Conservation (phyloP, 495 filamentous ascomycete genomes). For the Pseudotulostoma volvatum region DNA sequence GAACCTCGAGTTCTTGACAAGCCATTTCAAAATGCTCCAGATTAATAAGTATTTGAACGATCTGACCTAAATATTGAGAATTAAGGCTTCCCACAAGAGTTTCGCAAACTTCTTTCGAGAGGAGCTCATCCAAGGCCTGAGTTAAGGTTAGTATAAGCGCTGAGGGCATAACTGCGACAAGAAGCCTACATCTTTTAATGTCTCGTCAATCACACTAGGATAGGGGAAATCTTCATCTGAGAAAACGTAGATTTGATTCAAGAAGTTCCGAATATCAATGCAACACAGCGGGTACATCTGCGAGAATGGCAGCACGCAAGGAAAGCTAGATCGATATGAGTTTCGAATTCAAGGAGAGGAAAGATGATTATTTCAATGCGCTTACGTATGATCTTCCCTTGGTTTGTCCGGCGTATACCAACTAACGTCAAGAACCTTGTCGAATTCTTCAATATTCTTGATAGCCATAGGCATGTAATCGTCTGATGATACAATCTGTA, state of each 20-base stretch:
- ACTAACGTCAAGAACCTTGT: slow-evolving; percentile 82
- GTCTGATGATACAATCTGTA: slow-evolving; percentile 79
- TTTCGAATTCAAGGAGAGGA: background rate
- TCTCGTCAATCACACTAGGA: slow-evolving; percentile 72
- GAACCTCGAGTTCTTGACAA: slow-evolving; percentile 68
- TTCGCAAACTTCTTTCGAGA: slow-evolving; percentile 79
- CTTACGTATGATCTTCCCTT: slow-evolving; percentile 57
- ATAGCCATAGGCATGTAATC: slow-evolving; percentile 99
- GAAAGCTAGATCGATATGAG: slow-evolving; percentile 42
- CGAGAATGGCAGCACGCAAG: slow-evolving; percentile 85
- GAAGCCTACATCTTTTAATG: slow-evolving; percentile 51
- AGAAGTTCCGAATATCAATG: slow-evolving; percentile 90
- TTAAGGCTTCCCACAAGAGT: slow-evolving; percentile 74
- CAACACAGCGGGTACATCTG: slow-evolving; percentile 98
- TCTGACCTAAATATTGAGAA: slow-evolving; percentile 89
- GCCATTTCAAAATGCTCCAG: slow-evolving; percentile 91
- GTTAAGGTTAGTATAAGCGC: no score
- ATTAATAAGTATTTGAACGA: slow-evolving; percentile 96
- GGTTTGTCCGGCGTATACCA: slow-evolving; percentile 79
- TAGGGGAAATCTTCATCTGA: slow-evolving; percentile 87
- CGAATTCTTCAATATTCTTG: slow-evolving; percentile 73
- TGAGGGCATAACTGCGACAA: no score
- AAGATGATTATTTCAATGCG: slow-evolving; percentile 8
- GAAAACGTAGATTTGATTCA: slow-evolving; percentile 93
- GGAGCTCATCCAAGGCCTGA: slow-evolving; percentile 70